These are phyloP conservation scores for Aleurites moluccanus DNA, from an alignment of 441 rosid genomes.

Conservation along the genomic window DNA sequence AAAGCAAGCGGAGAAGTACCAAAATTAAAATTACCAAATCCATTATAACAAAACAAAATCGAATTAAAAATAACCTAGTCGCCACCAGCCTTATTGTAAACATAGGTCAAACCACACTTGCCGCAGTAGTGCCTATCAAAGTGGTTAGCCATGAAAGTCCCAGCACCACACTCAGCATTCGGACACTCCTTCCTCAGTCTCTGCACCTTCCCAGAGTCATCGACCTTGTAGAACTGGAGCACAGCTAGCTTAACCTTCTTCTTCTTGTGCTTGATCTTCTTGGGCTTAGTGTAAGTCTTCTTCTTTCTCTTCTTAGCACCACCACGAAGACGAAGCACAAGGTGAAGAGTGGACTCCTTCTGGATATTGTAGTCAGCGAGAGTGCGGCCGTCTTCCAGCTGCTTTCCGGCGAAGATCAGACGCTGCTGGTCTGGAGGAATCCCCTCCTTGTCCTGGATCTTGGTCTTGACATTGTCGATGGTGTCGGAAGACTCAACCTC, in stretches of 20 bases:
- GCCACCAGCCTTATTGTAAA: constrained; percentile 73
- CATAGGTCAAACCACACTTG: constrained; percentile 84
- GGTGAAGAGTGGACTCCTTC: constrained; percentile 85
- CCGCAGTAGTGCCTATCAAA: constrained; percentile 88
- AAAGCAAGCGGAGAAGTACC: constrained; percentile 2
- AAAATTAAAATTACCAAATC: constrained; percentile 1
- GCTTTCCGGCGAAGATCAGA: constrained; percentile 83
- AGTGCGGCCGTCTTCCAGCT: constrained; percentile 87
- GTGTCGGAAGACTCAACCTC: constrained; percentile 91
- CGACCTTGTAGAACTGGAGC: constrained; percentile 76
- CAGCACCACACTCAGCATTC: constrained; percentile 78
- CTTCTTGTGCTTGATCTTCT: constrained; percentile 90
- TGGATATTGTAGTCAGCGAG: constrained; percentile 90
- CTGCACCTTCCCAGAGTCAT: constrained; percentile 75
- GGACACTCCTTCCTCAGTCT: constrained; percentile 87
- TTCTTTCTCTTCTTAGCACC: constrained; percentile 96
- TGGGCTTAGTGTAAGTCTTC: constrained; percentile 93
- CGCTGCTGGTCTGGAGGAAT: constrained; percentile 90
- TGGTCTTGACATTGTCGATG: constrained; percentile 84
- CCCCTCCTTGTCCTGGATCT: constrained; percentile 91
- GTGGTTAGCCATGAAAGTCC: constrained; percentile 88
- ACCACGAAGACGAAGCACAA: constrained; percentile 81
- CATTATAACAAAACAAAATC: constrained; percentile 6
- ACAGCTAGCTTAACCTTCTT: constrained; percentile 92
- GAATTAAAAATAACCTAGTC: constrained; percentile 40